These are phyloP conservation scores for Platanus orientalis DNA, from an alignment of 164 flowering plant genomes.

Conservation along the genomic window DNA sequence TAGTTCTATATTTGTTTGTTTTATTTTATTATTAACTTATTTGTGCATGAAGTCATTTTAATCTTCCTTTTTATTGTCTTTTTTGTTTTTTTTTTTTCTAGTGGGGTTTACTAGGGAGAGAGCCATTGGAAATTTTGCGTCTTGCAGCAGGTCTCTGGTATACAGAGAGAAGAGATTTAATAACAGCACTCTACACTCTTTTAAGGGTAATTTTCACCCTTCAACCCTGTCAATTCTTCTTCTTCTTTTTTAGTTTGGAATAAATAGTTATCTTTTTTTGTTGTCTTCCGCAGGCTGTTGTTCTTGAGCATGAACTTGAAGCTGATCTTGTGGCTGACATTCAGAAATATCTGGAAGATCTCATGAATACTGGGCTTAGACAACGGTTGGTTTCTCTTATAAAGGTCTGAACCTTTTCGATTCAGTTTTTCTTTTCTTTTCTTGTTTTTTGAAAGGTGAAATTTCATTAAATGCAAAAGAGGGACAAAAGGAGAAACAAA, in stretches of 20 bases:
- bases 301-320: constrained; percentile 87
- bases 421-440: constrained; percentile 3
- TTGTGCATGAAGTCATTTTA: neutral
- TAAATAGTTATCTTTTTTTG: neutral
- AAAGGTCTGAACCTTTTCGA: constrained; percentile 46
- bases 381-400: constrained; percentile 69
- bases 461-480: too few relatives aligned
- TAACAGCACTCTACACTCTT: constrained; percentile 63
- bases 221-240: neutral
- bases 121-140: constrained; percentile 76
- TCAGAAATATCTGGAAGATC: constrained; percentile 75
- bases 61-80: neutral
- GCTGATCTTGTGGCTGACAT: constrained; percentile 69
- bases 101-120: constrained; percentile 93
- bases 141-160: constrained; percentile 98
- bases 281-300: constrained; percentile 65
- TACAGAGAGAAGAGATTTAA: constrained; percentile 83
- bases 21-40: neutral
- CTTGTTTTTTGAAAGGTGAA: neutral
- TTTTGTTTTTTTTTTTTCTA: constrained; percentile 17
- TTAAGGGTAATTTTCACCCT: constrained; percentile 52
- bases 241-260: constrained; percentile 4
- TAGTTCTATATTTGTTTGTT: neutral
- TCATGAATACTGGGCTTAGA: constrained; percentile 72
- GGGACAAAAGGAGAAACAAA: too few relatives aligned